phyloP scores from a whole-genome alignment of 345 rosid species.

The Brassica nigra region DNA sequence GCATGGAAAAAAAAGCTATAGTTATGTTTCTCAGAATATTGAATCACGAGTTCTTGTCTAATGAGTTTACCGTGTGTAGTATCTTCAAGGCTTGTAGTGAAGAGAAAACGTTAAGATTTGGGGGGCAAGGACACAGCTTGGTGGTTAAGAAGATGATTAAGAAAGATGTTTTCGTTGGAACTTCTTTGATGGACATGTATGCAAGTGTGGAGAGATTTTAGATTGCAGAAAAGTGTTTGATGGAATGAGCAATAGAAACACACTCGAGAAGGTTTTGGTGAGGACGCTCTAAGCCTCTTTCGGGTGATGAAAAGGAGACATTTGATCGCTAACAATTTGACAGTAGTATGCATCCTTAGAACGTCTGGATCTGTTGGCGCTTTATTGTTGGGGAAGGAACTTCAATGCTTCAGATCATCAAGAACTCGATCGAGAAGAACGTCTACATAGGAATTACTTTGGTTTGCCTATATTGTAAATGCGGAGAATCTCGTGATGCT shows the following conservation, averaged over 20 bases:
- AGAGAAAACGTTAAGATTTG: conserved; percentile 37
- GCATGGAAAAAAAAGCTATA: conserved; percentile 53
- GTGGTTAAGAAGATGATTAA: conserved; percentile 59
- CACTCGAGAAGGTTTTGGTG: conserved; percentile 75
- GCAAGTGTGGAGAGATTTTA: conserved; percentile 76
- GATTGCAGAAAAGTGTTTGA: conserved; percentile 68
- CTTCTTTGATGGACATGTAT: conserved; percentile 81
- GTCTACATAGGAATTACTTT: conserved; percentile 68
- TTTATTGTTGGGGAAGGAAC: conserved; percentile 60
- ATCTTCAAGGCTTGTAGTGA: conserved; percentile 75
- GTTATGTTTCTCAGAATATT: conserved; percentile 62
- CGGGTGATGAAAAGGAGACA: conserved; percentile 71
- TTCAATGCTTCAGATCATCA: conserved; percentile 72
- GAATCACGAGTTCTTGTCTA: conserved; percentile 58
- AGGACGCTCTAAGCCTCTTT: conserved; percentile 71
- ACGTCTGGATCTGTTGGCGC: conserved; percentile 76
- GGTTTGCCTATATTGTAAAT: conserved; percentile 87
- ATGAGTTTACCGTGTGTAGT: conserved; percentile 71
- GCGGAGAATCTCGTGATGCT: conserved; percentile 60
- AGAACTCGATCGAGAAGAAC: conserved; percentile 53
- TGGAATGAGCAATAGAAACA: conserved; percentile 67
- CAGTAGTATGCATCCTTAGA: conserved; percentile 73
- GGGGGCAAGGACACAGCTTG: conserved; percentile 70
- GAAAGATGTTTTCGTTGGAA: conserved; percentile 64
- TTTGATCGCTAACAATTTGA: conserved; percentile 61